Evolutionary conservation across 2,329 filamentous ascomycete species (phyloP), one percentile per base, ranked within the genome.

Genomic region (Lasiodiplodia theobromae): DNA sequence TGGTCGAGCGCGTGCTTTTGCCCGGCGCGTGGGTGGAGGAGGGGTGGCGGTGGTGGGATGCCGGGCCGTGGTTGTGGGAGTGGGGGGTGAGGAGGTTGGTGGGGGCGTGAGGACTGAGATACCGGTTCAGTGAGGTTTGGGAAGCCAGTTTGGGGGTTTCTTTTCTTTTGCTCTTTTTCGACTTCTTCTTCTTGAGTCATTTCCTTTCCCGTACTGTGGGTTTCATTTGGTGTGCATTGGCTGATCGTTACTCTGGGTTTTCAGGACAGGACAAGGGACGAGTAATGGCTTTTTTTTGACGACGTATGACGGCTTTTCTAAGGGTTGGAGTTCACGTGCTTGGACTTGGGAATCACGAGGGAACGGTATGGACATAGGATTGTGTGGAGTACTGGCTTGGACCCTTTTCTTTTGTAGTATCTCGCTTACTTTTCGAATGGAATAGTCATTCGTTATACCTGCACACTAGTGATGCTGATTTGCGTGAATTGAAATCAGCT

Each of bases 21-120:
- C 38, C 47, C n/a, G 44, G 28, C 2, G 58, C 25, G 14, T 65
- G 60, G 60, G 28, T 31, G 7, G 60, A 53, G 31, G 28, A 31
- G 31, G 37, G n/a, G 18, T 40, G 44, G 47, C n/a, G n/a, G 14
- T 5, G 47, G 5, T 2, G 38, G 12, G 60, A 65, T 44, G 7
- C 11, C 0, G 60, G 44, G n/a, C 44, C 60, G 47, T 65, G 60
- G 60, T 11, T 65, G 16, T 65, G 60, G 60, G 28, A 40, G 47
- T 52, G 60, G 60, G 60, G 47, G 2, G 57, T 62, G 2, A 16
- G 23, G 40, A 8, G 25, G 57, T 23, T 23, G 16, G 57, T 40
- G 11, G 23, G 31, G 2, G 53, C n/a, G 16, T 44, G 40, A 44
- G 38, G 12, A 11, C 1, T 7, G 3, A 8, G 37, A n/a, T 40